Evolutionary conservation across 768 basidiomycete genomes (phyloP).

Genomic region (Leccinum longicurvipes): DNA sequence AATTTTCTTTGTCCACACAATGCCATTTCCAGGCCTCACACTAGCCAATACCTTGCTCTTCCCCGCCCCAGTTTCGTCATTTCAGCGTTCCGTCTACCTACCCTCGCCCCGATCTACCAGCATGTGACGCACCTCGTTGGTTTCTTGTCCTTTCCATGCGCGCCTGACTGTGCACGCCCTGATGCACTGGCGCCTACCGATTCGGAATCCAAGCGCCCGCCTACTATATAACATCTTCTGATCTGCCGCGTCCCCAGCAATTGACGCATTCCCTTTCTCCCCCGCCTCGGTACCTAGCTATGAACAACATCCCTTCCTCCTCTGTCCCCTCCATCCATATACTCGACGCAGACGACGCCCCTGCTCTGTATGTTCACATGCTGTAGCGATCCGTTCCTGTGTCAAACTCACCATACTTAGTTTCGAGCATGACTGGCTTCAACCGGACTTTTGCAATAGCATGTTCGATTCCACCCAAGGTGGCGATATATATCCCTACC

Average conservation of each 20-base stretch:
- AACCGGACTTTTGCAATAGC: background rate
- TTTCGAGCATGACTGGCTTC: background rate
- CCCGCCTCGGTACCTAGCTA: constrained; percentile 1
- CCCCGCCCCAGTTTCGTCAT: constrained; percentile 2
- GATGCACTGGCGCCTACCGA: constrained; percentile 9
- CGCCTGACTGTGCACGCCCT: background rate
- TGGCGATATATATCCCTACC: background rate
- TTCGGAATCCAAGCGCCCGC: constrained; percentile 4
- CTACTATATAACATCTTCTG: constrained; percentile 19
- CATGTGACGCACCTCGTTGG: constrained; percentile 2
- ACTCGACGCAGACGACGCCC: constrained; percentile 5
- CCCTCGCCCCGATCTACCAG: constrained; percentile 1
- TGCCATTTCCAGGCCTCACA: background rate
- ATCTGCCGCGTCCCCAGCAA: constrained; percentile 1
- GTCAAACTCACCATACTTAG: constrained; percentile 13
- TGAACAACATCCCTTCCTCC: constrained; percentile 7
- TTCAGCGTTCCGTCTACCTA: background rate
- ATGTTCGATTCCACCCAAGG: background rate
- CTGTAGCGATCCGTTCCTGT: background rate
- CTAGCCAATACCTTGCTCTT: background rate
- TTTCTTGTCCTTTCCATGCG: constrained; percentile 2
- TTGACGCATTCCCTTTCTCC: constrained; percentile 3
- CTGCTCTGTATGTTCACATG: constrained; percentile 15
- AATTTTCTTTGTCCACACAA: background rate
- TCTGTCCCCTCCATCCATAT: constrained; percentile 22